These are phyloP conservation scores for Pythium pyrilobum DNA, from an alignment of 352 stramenopile genomes.

Conservation along the genomic window DNA sequence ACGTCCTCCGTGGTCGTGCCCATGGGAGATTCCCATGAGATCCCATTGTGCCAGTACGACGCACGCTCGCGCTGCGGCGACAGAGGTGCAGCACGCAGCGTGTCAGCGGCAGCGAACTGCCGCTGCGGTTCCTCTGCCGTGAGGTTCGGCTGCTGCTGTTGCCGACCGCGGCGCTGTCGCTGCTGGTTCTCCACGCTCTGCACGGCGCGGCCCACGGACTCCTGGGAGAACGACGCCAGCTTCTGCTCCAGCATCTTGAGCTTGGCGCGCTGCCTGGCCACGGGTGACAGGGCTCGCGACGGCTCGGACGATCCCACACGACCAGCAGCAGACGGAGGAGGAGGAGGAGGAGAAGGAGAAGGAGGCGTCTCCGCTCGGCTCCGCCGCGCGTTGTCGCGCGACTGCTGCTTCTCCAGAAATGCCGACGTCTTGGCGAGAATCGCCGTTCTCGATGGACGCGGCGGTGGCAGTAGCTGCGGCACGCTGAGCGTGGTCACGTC, in stretches of 20 bases:
- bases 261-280: conserved; percentile 48
- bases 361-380: not conserved
- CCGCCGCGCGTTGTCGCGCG: conserved; percentile 1
- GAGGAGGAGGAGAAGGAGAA: too few relatives aligned
- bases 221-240: conserved; percentile 41
- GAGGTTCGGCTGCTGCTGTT: not conserved
- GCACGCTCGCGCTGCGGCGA: conserved; percentile 38
- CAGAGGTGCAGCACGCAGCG: conserved; percentile 26
- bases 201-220: conserved; percentile 37
- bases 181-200: conserved; percentile 8
- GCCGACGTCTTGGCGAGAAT: conserved; percentile 5
- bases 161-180: not conserved
- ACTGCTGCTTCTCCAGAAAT: conserved; percentile 5
- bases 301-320: too few relatives aligned
- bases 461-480: not conserved
- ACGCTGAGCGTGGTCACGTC: too few relatives aligned
- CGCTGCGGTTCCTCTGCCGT: not conserved
- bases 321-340: too few relatives aligned
- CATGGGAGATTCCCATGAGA: conserved; percentile 31
- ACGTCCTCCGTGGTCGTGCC: too few relatives aligned
- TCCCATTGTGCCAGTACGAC: conserved; percentile 52
- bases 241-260: conserved; percentile 49
- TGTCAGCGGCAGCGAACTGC: not conserved
- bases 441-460: not conserved
- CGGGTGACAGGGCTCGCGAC: conserved; percentile 22